These are phyloP conservation scores for Malus sieversii DNA, from an alignment of 306 rosid species.

Conservation along the genomic window DNA sequence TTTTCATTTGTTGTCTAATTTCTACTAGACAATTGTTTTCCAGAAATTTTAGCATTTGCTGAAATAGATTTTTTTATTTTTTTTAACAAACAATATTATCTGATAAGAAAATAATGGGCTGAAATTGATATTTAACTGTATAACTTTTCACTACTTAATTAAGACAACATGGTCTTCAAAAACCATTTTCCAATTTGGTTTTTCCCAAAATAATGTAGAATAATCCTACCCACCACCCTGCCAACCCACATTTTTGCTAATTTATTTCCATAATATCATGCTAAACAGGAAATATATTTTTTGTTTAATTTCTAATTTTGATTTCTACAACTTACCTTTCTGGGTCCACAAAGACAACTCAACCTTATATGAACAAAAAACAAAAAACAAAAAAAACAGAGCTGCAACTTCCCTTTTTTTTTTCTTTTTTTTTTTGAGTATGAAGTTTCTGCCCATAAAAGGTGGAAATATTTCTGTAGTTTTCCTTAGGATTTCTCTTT, in stretches of 20 bases:
- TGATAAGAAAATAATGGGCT: too few relatives aligned
- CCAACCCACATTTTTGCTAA: neutral
- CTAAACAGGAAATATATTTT: neutral
- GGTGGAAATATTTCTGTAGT: neutral
- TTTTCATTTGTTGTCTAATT: neutral
- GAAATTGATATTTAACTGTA: too few relatives aligned
- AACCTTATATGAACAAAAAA: neutral
- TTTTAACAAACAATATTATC: too few relatives aligned
- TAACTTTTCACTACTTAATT: too few relatives aligned
- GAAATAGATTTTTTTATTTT: too few relatives aligned
- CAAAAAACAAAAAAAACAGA: too few relatives aligned
- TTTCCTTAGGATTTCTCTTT: neutral
- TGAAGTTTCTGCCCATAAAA: neutral
- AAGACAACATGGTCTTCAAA: neutral
- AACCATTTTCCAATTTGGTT: neutral
- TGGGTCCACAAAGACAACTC: neutral
- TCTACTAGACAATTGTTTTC: neutral
- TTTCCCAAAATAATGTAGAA: neutral
- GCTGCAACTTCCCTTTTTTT: too few relatives aligned
- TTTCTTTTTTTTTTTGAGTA: neutral
- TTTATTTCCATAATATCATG: neutral
- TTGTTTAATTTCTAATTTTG: neutral
- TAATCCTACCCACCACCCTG: neutral
- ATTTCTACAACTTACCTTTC: neutral
- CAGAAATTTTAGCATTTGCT: too few relatives aligned